These are phyloP conservation scores for Kwoniella botswanensis DNA, from an alignment of 768 basidiomycete species.

Conservation along the genomic window DNA sequence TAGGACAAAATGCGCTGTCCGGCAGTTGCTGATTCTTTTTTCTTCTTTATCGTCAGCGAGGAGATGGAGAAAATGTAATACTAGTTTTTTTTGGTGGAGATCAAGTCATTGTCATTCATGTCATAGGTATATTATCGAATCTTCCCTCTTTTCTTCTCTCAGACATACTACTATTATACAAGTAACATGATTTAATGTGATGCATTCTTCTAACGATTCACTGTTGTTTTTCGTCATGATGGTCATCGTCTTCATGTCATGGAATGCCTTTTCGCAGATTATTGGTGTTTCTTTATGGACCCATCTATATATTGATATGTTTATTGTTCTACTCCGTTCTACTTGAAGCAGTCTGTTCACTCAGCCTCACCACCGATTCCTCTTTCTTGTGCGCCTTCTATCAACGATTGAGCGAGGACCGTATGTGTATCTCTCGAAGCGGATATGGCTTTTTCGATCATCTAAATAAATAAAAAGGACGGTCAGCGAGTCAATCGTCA, in stretches of 20 bases:
- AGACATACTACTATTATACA: not conserved
- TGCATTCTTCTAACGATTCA: not conserved
- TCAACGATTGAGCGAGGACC: conserved; percentile 35
- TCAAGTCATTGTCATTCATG: not conserved
- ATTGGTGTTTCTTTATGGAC: no score
- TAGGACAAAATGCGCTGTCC: no score
- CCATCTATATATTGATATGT: no score
- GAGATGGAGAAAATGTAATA: not conserved
- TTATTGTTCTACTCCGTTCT: no score
- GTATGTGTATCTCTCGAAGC: conserved; percentile 36
- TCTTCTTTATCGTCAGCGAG: no score
- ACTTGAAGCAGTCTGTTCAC: no score
- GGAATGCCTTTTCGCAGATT: no score
- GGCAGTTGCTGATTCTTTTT: no score
- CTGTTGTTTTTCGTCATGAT: not conserved
- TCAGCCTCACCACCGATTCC: conserved; percentile 9
- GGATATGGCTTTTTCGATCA: conserved; percentile 36
- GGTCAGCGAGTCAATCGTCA: no score
- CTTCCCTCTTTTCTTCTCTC: not conserved
- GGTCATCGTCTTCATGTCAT: not conserved
- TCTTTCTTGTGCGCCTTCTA: conserved; percentile 29
- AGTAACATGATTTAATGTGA: conserved; percentile 2
- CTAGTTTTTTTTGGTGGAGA: not conserved
- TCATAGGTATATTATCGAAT: not conserved
- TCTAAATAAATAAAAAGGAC: conserved; percentile 12